These are phyloP conservation scores for Phytophthora hybrid DNA, from an alignment of 352 stramenopile genomes.

Conservation along the genomic window DNA sequence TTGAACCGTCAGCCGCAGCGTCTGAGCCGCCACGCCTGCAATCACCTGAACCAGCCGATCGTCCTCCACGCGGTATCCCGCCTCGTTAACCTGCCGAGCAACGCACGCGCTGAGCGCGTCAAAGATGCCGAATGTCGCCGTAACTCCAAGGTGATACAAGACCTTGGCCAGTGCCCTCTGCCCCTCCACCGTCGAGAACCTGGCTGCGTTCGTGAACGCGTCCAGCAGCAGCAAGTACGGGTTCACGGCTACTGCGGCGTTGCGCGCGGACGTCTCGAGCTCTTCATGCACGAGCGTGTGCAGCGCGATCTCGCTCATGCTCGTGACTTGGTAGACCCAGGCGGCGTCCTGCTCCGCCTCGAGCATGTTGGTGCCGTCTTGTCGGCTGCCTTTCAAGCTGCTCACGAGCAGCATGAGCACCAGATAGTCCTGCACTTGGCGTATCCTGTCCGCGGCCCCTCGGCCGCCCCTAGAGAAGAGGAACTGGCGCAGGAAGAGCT, in stretches of 20 bases:
- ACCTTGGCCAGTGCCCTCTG: constrained; percentile 30
- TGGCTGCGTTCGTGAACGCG: constrained; percentile 45
- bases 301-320: constrained; percentile 56
- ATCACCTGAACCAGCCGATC: constrained; percentile 47
- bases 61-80: constrained; percentile 18
- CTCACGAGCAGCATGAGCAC: constrained; percentile 71
- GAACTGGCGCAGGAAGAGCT: constrained; percentile 53
- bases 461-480: constrained; percentile 43
- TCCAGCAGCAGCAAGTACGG: constrained; percentile 64
- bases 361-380: constrained; percentile 35
- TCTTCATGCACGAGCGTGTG: constrained; percentile 39
- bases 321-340: constrained; percentile 62
- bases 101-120: constrained; percentile 48
- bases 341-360: constrained; percentile 38
- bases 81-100: constrained; percentile 23
- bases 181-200: constrained; percentile 36
- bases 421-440: constrained; percentile 66
- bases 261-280: constrained; percentile 21
- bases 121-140: constrained; percentile 38
- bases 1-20: constrained; percentile 24
- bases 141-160: constrained; percentile 39
- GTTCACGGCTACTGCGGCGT: constrained; percentile 31
- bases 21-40: constrained; percentile 26
- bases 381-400: constrained; percentile 40
- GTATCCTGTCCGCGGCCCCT: constrained; percentile 31